Conservation (phyloP, 495 filamentous ascomycete species). For the Daldinia vernicosa region DNA sequence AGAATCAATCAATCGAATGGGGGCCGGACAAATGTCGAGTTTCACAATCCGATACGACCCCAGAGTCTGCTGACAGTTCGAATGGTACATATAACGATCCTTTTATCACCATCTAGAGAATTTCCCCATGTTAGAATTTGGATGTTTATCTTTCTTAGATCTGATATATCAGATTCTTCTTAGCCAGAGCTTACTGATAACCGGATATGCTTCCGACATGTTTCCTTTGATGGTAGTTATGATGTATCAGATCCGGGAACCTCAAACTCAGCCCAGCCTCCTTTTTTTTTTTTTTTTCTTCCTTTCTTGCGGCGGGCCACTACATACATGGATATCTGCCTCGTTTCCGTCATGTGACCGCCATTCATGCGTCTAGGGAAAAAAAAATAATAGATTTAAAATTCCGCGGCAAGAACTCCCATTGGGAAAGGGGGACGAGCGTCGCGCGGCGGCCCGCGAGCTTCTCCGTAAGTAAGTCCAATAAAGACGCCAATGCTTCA, state of each 20-base stretch:
- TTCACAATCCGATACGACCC: not conserved
- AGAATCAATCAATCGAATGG: constrained; percentile 1
- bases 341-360: constrained; percentile 13
- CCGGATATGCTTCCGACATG: not conserved
- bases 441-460: constrained; percentile 6
- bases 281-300: no score
- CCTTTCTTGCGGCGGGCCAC: no score
- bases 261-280: not conserved
- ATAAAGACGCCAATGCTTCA: not conserved
- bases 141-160: not conserved
- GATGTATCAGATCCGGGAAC: not conserved
- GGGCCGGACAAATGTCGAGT: constrained; percentile 2
- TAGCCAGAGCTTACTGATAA: not conserved
- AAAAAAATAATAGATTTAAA: not conserved
- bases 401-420: constrained; percentile 15
- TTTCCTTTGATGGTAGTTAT: not conserved
- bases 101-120: not conserved
- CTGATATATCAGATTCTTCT: not conserved
- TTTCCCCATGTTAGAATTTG: not conserved
- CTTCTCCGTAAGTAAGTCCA: not conserved
- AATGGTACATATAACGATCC: constrained; percentile 3
- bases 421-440: constrained; percentile 16
- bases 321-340: no score
- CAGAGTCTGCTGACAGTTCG: not conserved
- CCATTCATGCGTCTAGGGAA: not conserved